phyloP scores from a whole-genome alignment of 73 alveolate genomes.

The Uronychia binucleata region DNA sequence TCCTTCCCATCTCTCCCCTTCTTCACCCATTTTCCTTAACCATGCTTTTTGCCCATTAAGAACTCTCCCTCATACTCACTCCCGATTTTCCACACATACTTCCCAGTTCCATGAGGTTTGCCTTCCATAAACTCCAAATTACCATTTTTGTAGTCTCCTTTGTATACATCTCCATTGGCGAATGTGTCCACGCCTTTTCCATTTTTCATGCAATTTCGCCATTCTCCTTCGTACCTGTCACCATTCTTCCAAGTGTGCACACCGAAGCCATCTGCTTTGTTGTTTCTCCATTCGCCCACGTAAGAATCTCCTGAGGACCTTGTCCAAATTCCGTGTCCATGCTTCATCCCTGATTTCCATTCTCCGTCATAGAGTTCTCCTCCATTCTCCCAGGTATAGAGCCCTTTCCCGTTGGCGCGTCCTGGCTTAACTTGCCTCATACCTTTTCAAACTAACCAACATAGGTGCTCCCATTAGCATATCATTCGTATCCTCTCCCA shows the following conservation, averaged over 20 bases:
- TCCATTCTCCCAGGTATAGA: conserved; percentile 10
- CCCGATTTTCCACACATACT: conserved; percentile 39
- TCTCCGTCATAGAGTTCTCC: conserved; percentile 43
- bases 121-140: too few relatives aligned
- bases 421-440: too few relatives aligned
- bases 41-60: conserved; percentile 49
- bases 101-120: conserved; percentile 46
- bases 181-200: conserved; percentile 63
- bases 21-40: conserved; percentile 35
- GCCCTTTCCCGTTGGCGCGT: conserved; percentile 30
- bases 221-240: conserved; percentile 91
- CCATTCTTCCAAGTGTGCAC: conserved; percentile 88
- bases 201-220: conserved; percentile 45
- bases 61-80: conserved; percentile 37
- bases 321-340: conserved; percentile 32
- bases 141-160: conserved; percentile 68
- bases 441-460: conserved; percentile 7
- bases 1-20: not conserved
- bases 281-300: conserved; percentile 27
- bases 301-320: conserved; percentile 7
- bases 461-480: conserved; percentile 29
- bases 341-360: conserved; percentile 23
- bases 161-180: conserved; percentile 60
- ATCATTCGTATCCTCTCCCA: conserved; percentile 31
- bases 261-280: conserved; percentile 92